Conservation (phyloP, 306 rosid species). For the Biancaea sappan region DNA sequence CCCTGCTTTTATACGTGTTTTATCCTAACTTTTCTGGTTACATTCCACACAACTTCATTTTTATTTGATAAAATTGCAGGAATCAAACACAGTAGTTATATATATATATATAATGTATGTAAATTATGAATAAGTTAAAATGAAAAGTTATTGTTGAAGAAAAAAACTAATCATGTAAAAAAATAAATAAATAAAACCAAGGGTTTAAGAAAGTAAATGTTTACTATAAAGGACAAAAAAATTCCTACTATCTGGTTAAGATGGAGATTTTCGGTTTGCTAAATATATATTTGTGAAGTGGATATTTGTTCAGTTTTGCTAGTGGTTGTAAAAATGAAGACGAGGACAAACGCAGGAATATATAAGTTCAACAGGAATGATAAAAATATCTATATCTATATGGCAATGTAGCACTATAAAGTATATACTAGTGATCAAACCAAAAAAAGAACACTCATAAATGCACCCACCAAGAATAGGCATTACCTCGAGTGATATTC, state of each 20-base stretch:
- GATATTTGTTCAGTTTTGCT: neutral
- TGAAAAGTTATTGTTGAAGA: neutral
- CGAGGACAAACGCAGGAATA: neutral
- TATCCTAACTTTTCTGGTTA: neutral
- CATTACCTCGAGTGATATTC: conserved; percentile 64
- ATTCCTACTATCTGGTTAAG: neutral
- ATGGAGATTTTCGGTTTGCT: neutral
- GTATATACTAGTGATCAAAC: neutral
- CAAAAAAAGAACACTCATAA: neutral
- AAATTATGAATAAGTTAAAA: neutral
- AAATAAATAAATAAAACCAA: neutral
- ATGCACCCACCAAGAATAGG: conserved; percentile 22
- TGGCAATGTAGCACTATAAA: neutral
- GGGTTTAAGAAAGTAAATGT: neutral
- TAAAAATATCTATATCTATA: neutral
- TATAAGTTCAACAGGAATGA: neutral
- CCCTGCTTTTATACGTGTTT: no score
- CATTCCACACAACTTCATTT: neutral
- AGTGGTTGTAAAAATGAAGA: neutral
- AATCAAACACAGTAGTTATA: neutral
- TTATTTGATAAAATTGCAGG: neutral
- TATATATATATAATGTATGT: neutral
- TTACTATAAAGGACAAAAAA: neutral
- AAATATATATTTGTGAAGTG: neutral
- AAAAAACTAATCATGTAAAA: neutral